Evolutionary conservation across 2,329 filamentous ascomycete genomes (phyloP), one percentile per base, ranked within the genome.

Genomic region (Alternaria brassicae): DNA sequence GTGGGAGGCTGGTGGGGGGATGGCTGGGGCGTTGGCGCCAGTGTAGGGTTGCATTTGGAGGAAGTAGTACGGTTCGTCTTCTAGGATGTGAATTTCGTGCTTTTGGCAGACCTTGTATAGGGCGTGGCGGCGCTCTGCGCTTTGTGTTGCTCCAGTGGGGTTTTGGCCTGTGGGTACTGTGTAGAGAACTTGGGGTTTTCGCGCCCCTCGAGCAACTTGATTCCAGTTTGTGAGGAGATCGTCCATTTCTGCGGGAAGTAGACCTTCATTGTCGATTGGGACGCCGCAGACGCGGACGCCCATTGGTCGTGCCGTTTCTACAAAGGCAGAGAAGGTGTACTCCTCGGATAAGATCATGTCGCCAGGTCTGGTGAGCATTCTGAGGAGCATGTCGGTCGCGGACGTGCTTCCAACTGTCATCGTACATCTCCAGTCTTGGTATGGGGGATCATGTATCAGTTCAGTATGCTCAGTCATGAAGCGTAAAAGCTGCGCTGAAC

Each of bases 381-480:
- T 88, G 42, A 96, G 81, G 2, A 90, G 84, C 78, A 94, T 90
- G 72, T 98, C 95, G 66, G 96, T 85, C 0, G 91, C 89, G 23
- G 88, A 92, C 0, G 95, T 98, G 78, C 89, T 95, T 53, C 94
- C 95, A 39, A 94, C 86, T 2, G 89, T 93, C 81, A 97, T 84
- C 54, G 88, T 89, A 70, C 91, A 91, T 65, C 87, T 84, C 95
- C 95, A 99, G 80, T 99, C 93, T 17, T 89, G 85, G 75, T 98
- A 98, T 0, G 91, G 92, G 15, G 94, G 93, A 61, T 87, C 84
- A 78, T 92, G 91, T 15, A 97, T 88, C 56, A 98, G 87, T 80
- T 99, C 94, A 0, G 93, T 96, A 79, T 98, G 95, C 81, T 99
- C 95, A 0, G 93, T 96, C 50, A 98, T 84, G 81, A 91, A 98